phyloP scores from a whole-genome alignment of 306 rosid species.

The Gastrolobium bilobum region DNA sequence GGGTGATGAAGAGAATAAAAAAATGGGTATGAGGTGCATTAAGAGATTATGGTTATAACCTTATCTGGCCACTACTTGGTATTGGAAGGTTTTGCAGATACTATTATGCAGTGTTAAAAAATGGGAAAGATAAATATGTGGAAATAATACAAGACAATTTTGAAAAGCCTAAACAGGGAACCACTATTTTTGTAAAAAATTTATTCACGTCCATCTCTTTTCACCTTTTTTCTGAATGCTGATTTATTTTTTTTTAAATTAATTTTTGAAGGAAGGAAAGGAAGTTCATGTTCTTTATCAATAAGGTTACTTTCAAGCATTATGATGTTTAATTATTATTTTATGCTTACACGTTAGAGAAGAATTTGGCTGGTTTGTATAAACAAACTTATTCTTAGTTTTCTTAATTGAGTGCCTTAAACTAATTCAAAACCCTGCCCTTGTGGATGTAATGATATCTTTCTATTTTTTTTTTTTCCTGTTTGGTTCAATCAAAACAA shows the following conservation, averaged over 20 bases:
- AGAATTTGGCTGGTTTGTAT: neutral
- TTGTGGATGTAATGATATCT: neutral
- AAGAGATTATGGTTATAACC: neutral
- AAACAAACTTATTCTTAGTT: neutral
- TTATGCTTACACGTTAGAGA: neutral
- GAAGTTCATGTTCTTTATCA: no score
- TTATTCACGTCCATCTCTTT: no score
- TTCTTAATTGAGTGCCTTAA: neutral
- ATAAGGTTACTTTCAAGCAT: neutral
- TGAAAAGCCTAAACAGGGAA: neutral
- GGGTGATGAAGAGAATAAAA: neutral
- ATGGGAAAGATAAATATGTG: neutral
- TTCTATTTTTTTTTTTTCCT: conserved; percentile 5
- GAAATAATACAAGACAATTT: neutral
- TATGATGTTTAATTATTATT: neutral
- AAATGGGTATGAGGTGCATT: neutral
- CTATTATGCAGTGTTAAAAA: neutral
- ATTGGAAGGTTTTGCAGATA: conserved; percentile 15
- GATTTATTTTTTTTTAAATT: no score
- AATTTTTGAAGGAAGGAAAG: no score
- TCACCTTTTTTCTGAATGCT: no score
- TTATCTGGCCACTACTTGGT: neutral
- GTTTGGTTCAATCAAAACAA: conserved; percentile 12
- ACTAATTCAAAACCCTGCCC: neutral
- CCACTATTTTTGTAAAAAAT: no score